These are phyloP conservation scores for Botrytis fragariae DNA, from an alignment of 2,329 filamentous ascomycete species.

Conservation along the genomic window DNA sequence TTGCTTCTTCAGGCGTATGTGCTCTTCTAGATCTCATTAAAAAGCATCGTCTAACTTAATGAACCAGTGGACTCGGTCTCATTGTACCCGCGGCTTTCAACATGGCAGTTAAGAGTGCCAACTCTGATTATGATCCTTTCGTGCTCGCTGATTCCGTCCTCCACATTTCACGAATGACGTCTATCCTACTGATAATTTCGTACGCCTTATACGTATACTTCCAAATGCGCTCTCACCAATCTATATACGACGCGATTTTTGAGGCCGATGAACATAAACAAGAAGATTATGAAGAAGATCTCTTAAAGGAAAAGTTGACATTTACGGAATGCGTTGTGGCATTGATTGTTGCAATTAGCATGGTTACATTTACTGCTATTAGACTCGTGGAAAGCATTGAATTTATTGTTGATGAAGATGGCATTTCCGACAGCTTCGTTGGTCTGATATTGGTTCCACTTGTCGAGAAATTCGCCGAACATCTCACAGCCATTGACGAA, in stretches of 20 bases:
- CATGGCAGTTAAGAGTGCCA: constrained; percentile 40
- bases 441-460: constrained; percentile 76
- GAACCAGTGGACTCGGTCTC: constrained; percentile 47
- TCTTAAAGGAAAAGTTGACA: constrained; percentile 66
- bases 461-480: constrained; percentile 83
- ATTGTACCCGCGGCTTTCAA: constrained; percentile 48
- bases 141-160: constrained; percentile 54
- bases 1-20: constrained; percentile 73
- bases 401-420: constrained; percentile 51
- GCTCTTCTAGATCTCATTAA: constrained; percentile 9
- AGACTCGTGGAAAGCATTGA: constrained; percentile 72
- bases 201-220: constrained; percentile 69
- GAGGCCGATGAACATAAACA: constrained; percentile 68
- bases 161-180: constrained; percentile 67
- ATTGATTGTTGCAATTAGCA: constrained; percentile 59
- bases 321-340: constrained; percentile 69
- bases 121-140: constrained; percentile 30
- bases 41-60: constrained; percentile 1
- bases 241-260: constrained; percentile 72
- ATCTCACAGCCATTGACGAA: constrained; percentile 80
- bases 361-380: constrained; percentile 72
- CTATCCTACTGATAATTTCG: constrained; percentile 67
- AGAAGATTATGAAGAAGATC: constrained; percentile 59
- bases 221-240: constrained; percentile 72
- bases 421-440: constrained; percentile 57